These are phyloP conservation scores for Chaetothyriales sp. DNA, from an alignment of 2,329 filamentous ascomycete genomes.

Conservation along the genomic window DNA sequence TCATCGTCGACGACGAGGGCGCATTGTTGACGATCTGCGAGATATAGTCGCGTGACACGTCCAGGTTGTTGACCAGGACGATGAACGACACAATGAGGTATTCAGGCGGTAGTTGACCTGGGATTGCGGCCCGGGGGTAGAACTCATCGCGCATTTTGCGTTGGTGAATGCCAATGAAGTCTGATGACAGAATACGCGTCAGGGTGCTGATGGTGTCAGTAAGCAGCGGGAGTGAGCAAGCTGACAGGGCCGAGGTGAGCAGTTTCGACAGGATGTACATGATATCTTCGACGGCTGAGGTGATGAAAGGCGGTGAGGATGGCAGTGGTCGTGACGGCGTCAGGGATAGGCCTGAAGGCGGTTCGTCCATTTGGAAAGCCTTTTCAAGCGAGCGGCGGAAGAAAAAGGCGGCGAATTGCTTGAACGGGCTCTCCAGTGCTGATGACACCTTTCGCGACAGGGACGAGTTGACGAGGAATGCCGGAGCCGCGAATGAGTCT, in stretches of 20 bases:
- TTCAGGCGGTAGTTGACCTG: conserved; percentile 73
- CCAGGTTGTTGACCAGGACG: conserved; percentile 87
- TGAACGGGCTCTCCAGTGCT: conserved; percentile 67
- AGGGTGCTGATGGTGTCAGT: conserved; percentile 64
- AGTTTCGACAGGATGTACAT: conserved; percentile 98
- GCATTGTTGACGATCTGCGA: conserved; percentile 65
- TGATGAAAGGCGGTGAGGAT: conserved; percentile 75
- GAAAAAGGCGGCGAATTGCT: conserved; percentile 88
- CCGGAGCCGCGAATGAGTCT: conserved; percentile 48
- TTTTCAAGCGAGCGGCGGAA: conserved; percentile 93
- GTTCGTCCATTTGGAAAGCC: conserved; percentile 89
- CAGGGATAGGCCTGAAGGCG: conserved; percentile 62
- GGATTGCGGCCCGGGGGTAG: conserved; percentile 65
- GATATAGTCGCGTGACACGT: conserved; percentile 82
- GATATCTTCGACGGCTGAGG: conserved; percentile 90
- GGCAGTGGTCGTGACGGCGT: conserved; percentile 57
- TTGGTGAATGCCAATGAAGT: conserved; percentile 95
- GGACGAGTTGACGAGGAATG: conserved; percentile 62
- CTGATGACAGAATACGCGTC: conserved; percentile 63
- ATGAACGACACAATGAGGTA: conserved; percentile 79
- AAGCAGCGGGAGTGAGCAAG: conserved; percentile 65
- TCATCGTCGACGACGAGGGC: conserved; percentile 26
- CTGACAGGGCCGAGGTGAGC: conserved; percentile 70
- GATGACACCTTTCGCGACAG: conserved; percentile 63
- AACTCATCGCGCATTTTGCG: conserved; percentile 94